These are phyloP conservation scores for Paecilomyces dactylethromorphus DNA, from an alignment of 2,329 filamentous ascomycete species.

Conservation along the genomic window DNA sequence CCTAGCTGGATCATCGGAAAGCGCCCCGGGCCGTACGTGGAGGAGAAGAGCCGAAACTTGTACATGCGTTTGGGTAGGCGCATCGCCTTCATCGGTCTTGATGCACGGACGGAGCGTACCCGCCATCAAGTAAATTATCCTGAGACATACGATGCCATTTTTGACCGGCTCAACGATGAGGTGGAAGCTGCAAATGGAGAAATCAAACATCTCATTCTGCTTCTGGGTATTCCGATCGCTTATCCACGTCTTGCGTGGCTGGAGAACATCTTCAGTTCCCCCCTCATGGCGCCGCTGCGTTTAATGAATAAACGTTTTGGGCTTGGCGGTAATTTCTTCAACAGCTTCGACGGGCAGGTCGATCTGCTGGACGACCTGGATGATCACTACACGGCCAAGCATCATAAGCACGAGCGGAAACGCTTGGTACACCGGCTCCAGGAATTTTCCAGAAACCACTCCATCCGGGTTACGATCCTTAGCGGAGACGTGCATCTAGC, in stretches of 20 bases:
- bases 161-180: slow-evolving; percentile 48
- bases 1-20: slow-evolving; percentile 71
- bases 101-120: slow-evolving; percentile 66
- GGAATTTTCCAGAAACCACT: slow-evolving; percentile 48
- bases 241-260: slow-evolving; percentile 82
- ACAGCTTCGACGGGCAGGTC: slow-evolving; percentile 77
- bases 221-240: slow-evolving; percentile 66
- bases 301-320: slow-evolving; percentile 88
- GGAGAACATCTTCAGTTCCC: slow-evolving; percentile 83
- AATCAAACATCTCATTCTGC: slow-evolving; percentile 57
- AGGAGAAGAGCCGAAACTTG: slow-evolving; percentile 54
- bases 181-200: slow-evolving; percentile 45
- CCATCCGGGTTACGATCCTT: slow-evolving; percentile 55
- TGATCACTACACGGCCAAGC: slow-evolving; percentile 77
- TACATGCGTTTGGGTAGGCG: slow-evolving; percentile 60
- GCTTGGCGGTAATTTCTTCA: slow-evolving; percentile 78
- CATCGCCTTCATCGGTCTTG: slow-evolving; percentile 56
- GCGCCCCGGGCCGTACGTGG: slow-evolving; percentile 63
- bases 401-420: slow-evolving; percentile 83
- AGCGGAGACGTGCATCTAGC: slow-evolving; percentile 60
- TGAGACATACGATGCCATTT: slow-evolving; percentile 57
- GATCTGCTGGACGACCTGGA: slow-evolving; percentile 61
- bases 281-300: slow-evolving; percentile 80
- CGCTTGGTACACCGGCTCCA: slow-evolving; percentile 63
- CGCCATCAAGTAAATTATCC: slow-evolving; percentile 87